A percentile compares a stretch with the other conserved stretches of the same genome.
phyloP scores from a whole-genome alignment of 371 early-diverging fungal species.

The Paramicrosporidium saccamoebae region DNA sequence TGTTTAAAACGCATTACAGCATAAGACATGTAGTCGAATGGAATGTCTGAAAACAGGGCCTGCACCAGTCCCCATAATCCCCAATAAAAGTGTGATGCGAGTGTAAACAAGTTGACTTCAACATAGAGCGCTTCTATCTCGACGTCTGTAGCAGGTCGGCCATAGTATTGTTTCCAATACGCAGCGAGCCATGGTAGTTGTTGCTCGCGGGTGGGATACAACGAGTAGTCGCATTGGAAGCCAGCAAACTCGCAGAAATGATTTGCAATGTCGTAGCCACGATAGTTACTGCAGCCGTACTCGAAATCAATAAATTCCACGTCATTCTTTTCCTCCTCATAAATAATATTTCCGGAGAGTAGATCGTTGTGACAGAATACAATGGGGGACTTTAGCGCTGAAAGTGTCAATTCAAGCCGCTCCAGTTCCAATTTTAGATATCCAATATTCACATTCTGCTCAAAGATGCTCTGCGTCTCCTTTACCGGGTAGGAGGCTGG shows the following conservation, averaged over 20 bases:
- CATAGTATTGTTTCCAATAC: constrained; percentile 8
- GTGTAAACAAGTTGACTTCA: constrained; percentile 41
- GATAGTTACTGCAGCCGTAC: constrained; percentile 43
- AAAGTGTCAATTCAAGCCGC: constrained; percentile 14
- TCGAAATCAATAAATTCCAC: constrained; percentile 73
- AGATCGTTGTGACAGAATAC: constrained; percentile 76
- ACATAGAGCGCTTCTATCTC: constrained; percentile 19
- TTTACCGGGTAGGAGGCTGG: constrained; percentile 20
- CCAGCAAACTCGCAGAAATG: constrained; percentile 77
- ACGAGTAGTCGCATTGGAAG: constrained; percentile 63
- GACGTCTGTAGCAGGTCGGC: constrained; percentile 8
- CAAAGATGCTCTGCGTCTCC: constrained; percentile 18
- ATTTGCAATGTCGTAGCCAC: constrained; percentile 77
- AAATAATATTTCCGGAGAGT: constrained; percentile 54
- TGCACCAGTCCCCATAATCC: constrained; percentile 70
- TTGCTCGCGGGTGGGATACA: constrained; percentile 28
- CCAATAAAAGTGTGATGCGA: constrained; percentile 75
- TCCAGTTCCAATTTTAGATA: constrained; percentile 14
- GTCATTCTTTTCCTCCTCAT: constrained; percentile 13
- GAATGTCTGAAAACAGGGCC: constrained; percentile 47
- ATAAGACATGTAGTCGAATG: constrained; percentile 69
- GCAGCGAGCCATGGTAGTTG: constrained; percentile 34
- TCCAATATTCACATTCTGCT: constrained; percentile 13
- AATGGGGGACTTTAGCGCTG: constrained; percentile 25
- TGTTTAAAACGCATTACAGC: constrained; percentile 41